Base-by-base conservation (phyloP, 2,329 filamentous ascomycete genomes). In the Pyrenochaeta sp. region DNA sequence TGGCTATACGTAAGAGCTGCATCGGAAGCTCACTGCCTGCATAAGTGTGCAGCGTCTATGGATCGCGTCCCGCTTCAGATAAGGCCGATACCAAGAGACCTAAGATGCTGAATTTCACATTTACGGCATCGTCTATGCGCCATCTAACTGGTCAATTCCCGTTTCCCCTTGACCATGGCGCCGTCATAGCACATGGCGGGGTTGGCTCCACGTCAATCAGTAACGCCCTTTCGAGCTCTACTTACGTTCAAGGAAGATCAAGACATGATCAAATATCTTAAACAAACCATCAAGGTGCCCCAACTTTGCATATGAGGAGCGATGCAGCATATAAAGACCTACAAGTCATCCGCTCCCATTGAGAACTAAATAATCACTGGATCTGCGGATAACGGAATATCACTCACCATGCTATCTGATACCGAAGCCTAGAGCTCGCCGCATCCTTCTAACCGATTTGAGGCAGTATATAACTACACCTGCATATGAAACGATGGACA, bases 121-220 rank as follows among this genome's bases (percentile, higher is more conserved):
- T 68, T 66, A 69, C 67, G 60, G 56, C 61, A 69, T 60, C 29
- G 32, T 21, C 40, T 48, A 37, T 37, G 17, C 17, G 17, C 23
- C 27, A 35, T 52, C 10, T 43, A 39, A 74, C 70, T 74, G 67
- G 71, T 44, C 54, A 55, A 51, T 50, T 42, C 23, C 15, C n/a
- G 15, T 40, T 9, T 40, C 51, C 49, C 17, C 35, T 36, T 18
- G 20, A 45, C 44, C 37, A 14, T 52, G 45, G 50, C 36, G 21
- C 60, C 59, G 61, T 68, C 66, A 68, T 69, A 55, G 50, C 48
- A 51, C 61, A 69, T 59, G 65, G 66, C 57, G 67, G 71, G 67
- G 69, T 54, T 46, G 40, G 47, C 51, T 55, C 51, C 51, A 58
- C 58, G 57, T 56, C 39, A 35, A 54, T 49, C 50, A 45, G 42